These are phyloP conservation scores for Sugiyamaella floridensis DNA, from an alignment of 805 yeast species.

Conservation along the genomic window DNA sequence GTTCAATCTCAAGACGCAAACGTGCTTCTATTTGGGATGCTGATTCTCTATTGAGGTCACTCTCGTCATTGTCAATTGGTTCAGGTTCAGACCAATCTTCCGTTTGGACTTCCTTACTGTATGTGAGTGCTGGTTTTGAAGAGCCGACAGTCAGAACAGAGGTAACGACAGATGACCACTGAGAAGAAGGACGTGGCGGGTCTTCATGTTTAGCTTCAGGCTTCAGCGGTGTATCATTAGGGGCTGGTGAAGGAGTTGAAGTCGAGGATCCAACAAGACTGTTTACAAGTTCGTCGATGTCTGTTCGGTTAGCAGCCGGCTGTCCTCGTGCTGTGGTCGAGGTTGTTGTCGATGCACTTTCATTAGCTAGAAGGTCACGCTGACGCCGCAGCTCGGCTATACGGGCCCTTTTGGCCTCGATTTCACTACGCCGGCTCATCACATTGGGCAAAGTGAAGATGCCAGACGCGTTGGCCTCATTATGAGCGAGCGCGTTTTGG, in stretches of 20 bases:
- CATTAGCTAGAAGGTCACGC: conserved; percentile 27
- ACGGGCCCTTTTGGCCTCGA: conserved; percentile 47
- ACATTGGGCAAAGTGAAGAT: conserved; percentile 1
- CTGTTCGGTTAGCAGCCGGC: conserved; percentile 1
- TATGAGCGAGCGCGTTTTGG: no score
- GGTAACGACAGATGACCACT: conserved; percentile 1
- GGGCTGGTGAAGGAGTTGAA: neutral
- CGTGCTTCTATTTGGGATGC: neutral
- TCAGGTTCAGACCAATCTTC: neutral
- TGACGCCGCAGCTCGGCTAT: conserved; percentile 46
- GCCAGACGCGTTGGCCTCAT: neutral
- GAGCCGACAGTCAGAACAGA: conserved; percentile 1
- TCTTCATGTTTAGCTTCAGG: no score
- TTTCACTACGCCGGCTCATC: conserved; percentile 34
- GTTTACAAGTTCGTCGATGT: conserved; percentile 26
- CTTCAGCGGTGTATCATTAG: no score
- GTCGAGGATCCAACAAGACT: conserved; percentile 16
- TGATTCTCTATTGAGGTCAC: neutral
- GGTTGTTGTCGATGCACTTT: neutral
- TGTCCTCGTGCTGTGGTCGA: neutral
- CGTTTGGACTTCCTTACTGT: conserved; percentile 28
- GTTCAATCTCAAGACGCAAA: conserved; percentile 2
- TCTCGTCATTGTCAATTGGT: neutral
- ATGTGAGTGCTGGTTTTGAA: conserved; percentile 14
- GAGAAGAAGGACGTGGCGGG: neutral